phyloP scores from a whole-genome alignment of 176 grass and related monocot genomes.

The Oryza longistaminata region DNA sequence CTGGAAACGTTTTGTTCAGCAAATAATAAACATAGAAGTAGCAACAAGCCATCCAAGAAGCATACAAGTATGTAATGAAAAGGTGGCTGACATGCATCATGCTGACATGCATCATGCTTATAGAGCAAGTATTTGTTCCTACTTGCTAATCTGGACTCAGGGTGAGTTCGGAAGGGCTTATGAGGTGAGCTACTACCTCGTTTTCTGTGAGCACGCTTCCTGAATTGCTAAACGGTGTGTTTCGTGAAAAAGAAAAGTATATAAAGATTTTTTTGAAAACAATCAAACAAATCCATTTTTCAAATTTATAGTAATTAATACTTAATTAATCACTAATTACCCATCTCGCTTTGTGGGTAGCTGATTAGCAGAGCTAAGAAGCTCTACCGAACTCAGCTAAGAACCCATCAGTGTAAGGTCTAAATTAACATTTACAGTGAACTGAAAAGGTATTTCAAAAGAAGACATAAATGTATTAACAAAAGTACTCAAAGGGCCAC shows the following conservation, averaged over 20 bases:
- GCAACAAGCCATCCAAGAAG: conserved; percentile 8
- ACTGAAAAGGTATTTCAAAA: not conserved
- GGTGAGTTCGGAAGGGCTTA: too few species aligned
- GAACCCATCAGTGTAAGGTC: not conserved
- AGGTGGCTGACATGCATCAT: not conserved
- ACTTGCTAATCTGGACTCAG: not conserved
- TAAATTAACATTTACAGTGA: not conserved
- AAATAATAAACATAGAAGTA: not conserved
- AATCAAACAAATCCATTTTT: too few species aligned
- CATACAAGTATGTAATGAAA: not conserved
- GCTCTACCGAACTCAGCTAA: too few species aligned
- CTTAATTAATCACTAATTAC: too few species aligned
- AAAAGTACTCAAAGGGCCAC: not conserved
- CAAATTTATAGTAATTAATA: too few species aligned
- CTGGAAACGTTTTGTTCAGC: conserved; percentile 45
- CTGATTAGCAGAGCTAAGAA: too few species aligned
- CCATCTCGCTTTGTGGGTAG: too few species aligned
- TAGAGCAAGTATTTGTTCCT: not conserved
- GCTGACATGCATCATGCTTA: conserved; percentile 11
- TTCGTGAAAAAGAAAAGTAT: too few species aligned
- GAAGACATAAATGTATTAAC: not conserved
- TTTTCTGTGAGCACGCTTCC: too few species aligned
- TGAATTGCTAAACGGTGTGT: too few species aligned
- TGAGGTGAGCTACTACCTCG: too few species aligned
- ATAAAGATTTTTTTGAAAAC: too few species aligned